Base-by-base conservation (phyloP, 306 rosid genomes). In the Castanopsis chinensis region DNA sequence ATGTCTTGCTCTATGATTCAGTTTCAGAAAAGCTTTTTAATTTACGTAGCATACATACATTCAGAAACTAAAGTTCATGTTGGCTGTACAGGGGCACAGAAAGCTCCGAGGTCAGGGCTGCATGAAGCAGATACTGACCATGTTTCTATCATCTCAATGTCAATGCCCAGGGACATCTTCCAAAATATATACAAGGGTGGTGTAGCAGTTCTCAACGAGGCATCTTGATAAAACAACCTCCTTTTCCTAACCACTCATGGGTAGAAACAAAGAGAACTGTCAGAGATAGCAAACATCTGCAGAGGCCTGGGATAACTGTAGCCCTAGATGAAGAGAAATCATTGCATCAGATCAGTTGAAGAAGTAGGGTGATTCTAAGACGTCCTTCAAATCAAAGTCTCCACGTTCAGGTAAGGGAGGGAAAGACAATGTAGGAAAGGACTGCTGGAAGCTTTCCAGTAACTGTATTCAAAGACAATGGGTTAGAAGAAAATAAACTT, bases 351-450 rank as follows among this genome's bases (percentile, higher is more conserved):
- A 61, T 92, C 85, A 95, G 91, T 95, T 92, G 83, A 95, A 95
- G 89, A 95, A 95, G 86, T 95, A 95, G 52, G 99, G 89, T 2
- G 99, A 92, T 74, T 88, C 87, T 78, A 92, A 80, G 73, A 95
- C 99, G 2, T 92, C 94, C 59, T 64, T 76, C 6, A 95, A 79
- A 65, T 92, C 87, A 33, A 95, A 89, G 80, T 92, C 90, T 23
- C 99, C 99, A 4, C 96, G 86, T 61, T 95, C 97, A 9, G 99
- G 99, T 86, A 95, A 88, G 17, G 91, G 79, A 6, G 99, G 99
- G 75, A 95, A 95, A 12, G 53, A 33, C 71, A 91, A 74, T 52
- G 76, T 27, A 35, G 99, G 97, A 84, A 92, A 95, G 69, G 98
- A 87, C 43, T 64, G 80, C 81, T 95, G 78, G 79, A 95, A 95